These are phyloP conservation scores for Bipolaris oryzae DNA, from an alignment of 2,329 filamentous ascomycete species.

Conservation along the genomic window DNA sequence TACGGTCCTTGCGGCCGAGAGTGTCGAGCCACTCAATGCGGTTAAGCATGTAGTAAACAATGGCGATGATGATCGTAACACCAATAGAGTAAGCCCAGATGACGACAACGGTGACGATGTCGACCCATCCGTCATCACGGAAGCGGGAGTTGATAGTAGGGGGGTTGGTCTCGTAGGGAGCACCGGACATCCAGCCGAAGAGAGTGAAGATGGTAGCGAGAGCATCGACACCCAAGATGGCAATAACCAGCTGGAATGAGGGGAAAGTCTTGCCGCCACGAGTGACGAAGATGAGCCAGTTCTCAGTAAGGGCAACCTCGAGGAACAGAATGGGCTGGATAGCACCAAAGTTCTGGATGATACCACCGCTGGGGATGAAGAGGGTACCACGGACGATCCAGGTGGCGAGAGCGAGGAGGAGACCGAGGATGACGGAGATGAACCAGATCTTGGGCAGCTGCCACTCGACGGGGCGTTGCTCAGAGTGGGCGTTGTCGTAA, in stretches of 20 bases:
- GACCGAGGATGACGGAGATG: slow-evolving; percentile 71
- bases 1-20: slow-evolving; percentile 67
- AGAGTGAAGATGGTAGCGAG: slow-evolving; percentile 75
- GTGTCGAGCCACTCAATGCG: slow-evolving; percentile 64
- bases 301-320: slow-evolving; percentile 59
- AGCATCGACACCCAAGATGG: slow-evolving; percentile 74
- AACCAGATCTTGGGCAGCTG: slow-evolving; percentile 83
- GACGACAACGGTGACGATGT: slow-evolving; percentile 69
- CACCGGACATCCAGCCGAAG: slow-evolving; percentile 74
- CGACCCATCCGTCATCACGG: slow-evolving; percentile 59
- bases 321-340: slow-evolving; percentile 71
- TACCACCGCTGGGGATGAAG: slow-evolving; percentile 71
- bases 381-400: slow-evolving; percentile 75
- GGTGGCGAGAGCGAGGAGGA: slow-evolving; percentile 70
- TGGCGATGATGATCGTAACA: slow-evolving; percentile 68
- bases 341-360: slow-evolving; percentile 76
- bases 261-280: slow-evolving; percentile 72
- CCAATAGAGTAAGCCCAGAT: slow-evolving; percentile 71
- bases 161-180: slow-evolving; percentile 49
- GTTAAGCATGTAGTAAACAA: slow-evolving; percentile 69
- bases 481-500: slow-evolving; percentile 79
- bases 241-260: slow-evolving; percentile 73
- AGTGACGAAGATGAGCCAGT: slow-evolving; percentile 62
- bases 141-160: slow-evolving; percentile 50
- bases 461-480: slow-evolving; percentile 77